Conservation (phyloP, 2,329 filamentous ascomycete genomes). For the Phaeoacremonium minimum region DNA sequence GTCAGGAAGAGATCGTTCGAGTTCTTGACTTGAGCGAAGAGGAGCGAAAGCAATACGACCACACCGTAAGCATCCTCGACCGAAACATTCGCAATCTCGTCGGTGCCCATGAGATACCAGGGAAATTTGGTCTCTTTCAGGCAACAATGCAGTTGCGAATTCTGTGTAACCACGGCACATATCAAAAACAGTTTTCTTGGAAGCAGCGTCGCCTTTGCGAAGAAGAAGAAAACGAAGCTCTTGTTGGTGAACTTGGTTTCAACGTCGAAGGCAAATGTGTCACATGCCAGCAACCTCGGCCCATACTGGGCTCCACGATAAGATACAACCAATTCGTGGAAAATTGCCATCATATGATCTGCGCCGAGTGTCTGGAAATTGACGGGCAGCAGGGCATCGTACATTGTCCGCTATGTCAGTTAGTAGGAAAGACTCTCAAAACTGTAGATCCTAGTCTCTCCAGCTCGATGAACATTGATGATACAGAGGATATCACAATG, state of each 20-base stretch:
- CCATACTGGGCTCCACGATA: conserved; percentile 17
- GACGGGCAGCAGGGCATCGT: background rate
- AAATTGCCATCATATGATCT: conserved; percentile 23
- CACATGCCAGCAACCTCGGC: conserved; percentile 26
- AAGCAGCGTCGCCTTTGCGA: conserved; percentile 23
- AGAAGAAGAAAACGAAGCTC: conserved; percentile 25
- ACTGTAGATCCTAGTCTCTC: no score
- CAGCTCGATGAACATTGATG: no score
- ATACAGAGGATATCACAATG: no score
- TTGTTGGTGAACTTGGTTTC: conserved; percentile 13
- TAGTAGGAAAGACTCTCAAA: no score
- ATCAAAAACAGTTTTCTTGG: conserved; percentile 39
- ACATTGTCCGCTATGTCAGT: conserved; percentile 20
- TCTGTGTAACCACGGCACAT: conserved; percentile 46
- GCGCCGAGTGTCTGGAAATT: conserved; percentile 23
- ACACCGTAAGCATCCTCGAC: conserved; percentile 29
- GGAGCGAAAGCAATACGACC: conserved; percentile 25
- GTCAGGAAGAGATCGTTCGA: conserved; percentile 14
- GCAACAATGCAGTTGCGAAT: conserved; percentile 39
- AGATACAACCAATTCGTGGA: conserved; percentile 13
- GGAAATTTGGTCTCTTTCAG: conserved; percentile 40
- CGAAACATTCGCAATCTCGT: conserved; percentile 31
- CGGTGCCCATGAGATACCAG: conserved; percentile 24
- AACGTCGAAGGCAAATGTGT: conserved; percentile 19
- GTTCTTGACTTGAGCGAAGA: conserved; percentile 23